phyloP scores from a whole-genome alignment of 257 asterid species.

The Mentha longifolia region DNA sequence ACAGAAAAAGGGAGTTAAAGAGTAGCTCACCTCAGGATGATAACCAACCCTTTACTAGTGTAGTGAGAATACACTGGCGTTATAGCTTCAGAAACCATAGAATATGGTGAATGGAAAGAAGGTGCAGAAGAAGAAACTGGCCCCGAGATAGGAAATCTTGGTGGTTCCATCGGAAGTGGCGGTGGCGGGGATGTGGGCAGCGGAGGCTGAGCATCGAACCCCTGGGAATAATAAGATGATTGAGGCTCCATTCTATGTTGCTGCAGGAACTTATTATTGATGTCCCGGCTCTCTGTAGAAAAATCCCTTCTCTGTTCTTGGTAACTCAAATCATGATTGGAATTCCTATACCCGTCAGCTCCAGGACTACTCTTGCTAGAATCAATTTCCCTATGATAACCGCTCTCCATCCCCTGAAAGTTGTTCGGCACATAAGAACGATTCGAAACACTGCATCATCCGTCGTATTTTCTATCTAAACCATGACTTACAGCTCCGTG shows the following conservation, averaged over 20 bases:
- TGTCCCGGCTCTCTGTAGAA: conserved; percentile 32
- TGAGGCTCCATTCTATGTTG: conserved; percentile 42
- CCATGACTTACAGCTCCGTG: conserved; percentile 54
- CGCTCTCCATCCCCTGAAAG: conserved; percentile 40
- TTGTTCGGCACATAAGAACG: conserved; percentile 28
- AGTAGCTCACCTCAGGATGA: conserved; percentile 52
- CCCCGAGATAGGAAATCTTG: conserved; percentile 44
- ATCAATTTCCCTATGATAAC: conserved; percentile 27
- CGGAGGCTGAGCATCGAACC: conserved; percentile 62
- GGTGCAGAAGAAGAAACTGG: conserved; percentile 45
- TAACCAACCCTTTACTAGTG: conserved; percentile 42
- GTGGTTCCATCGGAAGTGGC: conserved; percentile 61
- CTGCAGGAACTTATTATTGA: conserved; percentile 37
- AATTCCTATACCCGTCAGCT: conserved; percentile 37
- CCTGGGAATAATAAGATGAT: conserved; percentile 33
- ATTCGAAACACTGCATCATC: conserved; percentile 31
- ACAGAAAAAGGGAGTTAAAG: conserved; percentile 13
- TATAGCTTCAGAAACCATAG: conserved; percentile 48
- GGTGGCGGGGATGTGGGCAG: conserved; percentile 82
- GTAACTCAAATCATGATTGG: conserved; percentile 31
- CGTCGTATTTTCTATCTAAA: conserved; percentile 32
- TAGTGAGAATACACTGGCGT: conserved; percentile 36
- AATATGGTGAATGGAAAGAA: conserved; percentile 48
- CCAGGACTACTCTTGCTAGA: conserved; percentile 29
- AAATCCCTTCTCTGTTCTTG: conserved; percentile 40